Percentiles rank a stretch among this genome's conserved stretches.
Conservation (phyloP, 1,139 yeast genomes). For the Kazachstania sp. region DNA sequence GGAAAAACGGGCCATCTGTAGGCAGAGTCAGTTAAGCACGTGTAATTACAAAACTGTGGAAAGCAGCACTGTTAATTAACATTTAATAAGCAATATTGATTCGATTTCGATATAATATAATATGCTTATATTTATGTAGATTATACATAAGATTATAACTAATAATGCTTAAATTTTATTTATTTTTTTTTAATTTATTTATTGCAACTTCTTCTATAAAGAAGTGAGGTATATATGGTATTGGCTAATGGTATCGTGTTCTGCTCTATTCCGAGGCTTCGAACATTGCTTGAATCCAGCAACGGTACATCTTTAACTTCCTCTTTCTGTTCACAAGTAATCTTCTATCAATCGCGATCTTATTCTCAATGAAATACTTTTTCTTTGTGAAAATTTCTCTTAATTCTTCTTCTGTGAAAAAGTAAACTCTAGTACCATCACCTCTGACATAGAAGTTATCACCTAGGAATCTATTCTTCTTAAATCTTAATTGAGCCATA, state of each 20-base stretch:
- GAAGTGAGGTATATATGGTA: background rate
- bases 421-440: constrained; percentile 95
- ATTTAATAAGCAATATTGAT: background rate
- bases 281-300: constrained; percentile 94
- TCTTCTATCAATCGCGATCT: constrained; percentile 84
- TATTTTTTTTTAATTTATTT: too few species aligned
- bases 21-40: background rate
- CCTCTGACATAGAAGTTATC: constrained; percentile 96
- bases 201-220: too few species aligned
- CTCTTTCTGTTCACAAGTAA: constrained; percentile 86
- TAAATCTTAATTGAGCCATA: constrained; percentile 89
- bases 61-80: background rate
- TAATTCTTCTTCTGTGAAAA: constrained; percentile 89
- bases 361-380: constrained; percentile 52
- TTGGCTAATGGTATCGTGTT: background rate
- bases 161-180: background rate
- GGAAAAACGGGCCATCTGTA: too few species aligned
- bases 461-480: constrained; percentile 75
- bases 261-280: constrained; percentile 32
- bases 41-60: background rate
- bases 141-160: too few species aligned
- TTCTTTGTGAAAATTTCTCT: constrained; percentile 57
- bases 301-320: constrained; percentile 88
- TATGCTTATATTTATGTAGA: too few species aligned
- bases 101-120: too few species aligned